A percentile compares a stretch with the other conserved stretches of the same genome.
phyloP scores from a whole-genome alignment of 257 asterid genomes.

The Verbena officinalis region DNA sequence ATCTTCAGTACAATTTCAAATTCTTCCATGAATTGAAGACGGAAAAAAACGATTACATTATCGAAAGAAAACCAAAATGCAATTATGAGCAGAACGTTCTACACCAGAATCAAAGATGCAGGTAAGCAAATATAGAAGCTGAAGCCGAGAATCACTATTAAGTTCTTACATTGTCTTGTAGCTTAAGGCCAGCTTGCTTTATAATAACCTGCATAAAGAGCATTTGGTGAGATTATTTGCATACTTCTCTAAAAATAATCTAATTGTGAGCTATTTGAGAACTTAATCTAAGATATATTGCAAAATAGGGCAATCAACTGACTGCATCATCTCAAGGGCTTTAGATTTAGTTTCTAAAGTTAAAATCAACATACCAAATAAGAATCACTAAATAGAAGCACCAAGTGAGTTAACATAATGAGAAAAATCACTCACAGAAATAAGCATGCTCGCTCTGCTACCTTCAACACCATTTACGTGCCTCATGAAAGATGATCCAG shows the following conservation, averaged over 20 bases:
- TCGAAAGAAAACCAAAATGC: not conserved
- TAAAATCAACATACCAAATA: not conserved
- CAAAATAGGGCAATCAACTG: conserved; percentile 13
- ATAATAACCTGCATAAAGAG: conserved; percentile 64
- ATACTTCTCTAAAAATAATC: conserved; percentile 3
- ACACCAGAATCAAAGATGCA: conserved; percentile 19
- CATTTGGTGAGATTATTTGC: conserved; percentile 27
- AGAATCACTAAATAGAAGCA: no score
- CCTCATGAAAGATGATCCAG: conserved; percentile 58
- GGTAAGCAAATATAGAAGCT: conserved; percentile 16
- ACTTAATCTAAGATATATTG: not conserved
- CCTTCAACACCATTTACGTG: conserved; percentile 86
- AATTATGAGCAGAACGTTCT: conserved; percentile 13
- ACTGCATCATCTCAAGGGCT: conserved; percentile 10
- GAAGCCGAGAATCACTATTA: conserved; percentile 6
- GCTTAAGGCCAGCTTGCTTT: conserved; percentile 96
- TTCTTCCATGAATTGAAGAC: no score
- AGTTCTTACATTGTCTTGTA: conserved; percentile 78
- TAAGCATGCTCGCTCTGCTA: conserved; percentile 90
- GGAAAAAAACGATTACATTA: no score
- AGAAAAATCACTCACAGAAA: conserved; percentile 69
- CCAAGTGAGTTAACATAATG: conserved; percentile 23
- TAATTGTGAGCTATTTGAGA: not conserved
- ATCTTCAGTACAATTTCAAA: no score
- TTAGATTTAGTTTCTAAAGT: conserved; percentile 8